Percentiles rank a stretch among this genome's conserved stretches.
phyloP scores from a whole-genome alignment of 495 filamentous ascomycete genomes.

The Paragyromitra xinjiangensis region DNA sequence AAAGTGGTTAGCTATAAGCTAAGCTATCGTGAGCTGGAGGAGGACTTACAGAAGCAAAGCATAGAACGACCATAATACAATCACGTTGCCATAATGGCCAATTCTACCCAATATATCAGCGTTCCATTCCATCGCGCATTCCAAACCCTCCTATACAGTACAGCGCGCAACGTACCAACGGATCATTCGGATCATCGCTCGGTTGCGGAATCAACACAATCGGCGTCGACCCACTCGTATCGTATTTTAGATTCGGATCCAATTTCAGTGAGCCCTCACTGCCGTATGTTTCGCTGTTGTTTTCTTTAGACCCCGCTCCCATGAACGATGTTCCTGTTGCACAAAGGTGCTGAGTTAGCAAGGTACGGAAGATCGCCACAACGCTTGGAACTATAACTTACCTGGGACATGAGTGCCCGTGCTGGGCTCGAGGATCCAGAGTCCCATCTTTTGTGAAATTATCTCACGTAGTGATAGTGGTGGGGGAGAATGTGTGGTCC shows the following conservation, averaged over 20 bases:
- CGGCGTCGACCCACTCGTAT: slow-evolving; percentile 70
- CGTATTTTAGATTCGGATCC: slow-evolving; percentile 71
- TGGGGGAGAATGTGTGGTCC: background rate
- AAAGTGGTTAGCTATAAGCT: slow-evolving; percentile 18
- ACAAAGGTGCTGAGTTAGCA: slow-evolving; percentile 5
- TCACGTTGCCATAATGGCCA: slow-evolving; percentile 92
- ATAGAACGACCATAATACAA: slow-evolving; percentile 78
- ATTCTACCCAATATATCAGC: slow-evolving; percentile 67
- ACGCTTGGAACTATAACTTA: slow-evolving; percentile 57
- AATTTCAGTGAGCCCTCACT: slow-evolving; percentile 57
- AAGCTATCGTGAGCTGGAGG: slow-evolving; percentile 4
- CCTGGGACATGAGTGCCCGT: slow-evolving; percentile 76
- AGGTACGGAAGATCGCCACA: background rate
- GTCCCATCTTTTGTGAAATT: slow-evolving; percentile 69
- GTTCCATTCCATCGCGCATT: background rate
- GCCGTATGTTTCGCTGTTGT: slow-evolving; percentile 58
- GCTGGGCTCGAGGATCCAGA: slow-evolving; percentile 77
- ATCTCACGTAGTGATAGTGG: background rate
- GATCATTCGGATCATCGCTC: slow-evolving; percentile 82
- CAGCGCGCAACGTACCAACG: slow-evolving; percentile 63
- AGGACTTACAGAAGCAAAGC: slow-evolving; percentile 70
- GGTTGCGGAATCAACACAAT: slow-evolving; percentile 83
- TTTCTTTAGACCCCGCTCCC: slow-evolving; percentile 67
- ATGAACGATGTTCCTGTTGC: slow-evolving; percentile 54
- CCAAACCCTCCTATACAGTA: background rate